A percentile compares a stretch with the other conserved stretches of the same genome.
phyloP scores from a whole-genome alignment of 73 alveolate species.

The Symbiodinium pilosum region DNA sequence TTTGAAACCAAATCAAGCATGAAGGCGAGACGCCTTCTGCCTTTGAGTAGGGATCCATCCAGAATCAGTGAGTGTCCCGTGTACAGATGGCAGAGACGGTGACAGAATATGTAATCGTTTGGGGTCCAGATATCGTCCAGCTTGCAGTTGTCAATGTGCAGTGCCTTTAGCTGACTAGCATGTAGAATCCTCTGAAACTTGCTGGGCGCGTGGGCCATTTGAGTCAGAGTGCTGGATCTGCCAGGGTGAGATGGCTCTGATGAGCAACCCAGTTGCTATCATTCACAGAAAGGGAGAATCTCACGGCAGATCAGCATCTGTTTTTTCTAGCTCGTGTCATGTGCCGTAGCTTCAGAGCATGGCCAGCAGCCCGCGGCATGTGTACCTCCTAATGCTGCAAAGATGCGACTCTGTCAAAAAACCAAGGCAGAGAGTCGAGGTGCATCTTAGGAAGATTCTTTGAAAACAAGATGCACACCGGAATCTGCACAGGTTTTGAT shows the following conservation, averaged over 20 bases:
- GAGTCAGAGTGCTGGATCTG: background rate
- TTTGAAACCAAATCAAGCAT: background rate
- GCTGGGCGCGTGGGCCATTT: background rate
- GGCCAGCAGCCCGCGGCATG: background rate
- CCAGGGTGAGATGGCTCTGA: background rate
- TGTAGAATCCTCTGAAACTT: background rate
- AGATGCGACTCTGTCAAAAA: background rate
- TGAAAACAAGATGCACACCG: background rate
- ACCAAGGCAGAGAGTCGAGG: background rate
- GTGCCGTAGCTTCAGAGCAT: background rate
- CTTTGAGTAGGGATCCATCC: background rate
- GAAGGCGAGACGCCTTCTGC: slow-evolving; percentile 6
- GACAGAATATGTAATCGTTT: too few relatives aligned
- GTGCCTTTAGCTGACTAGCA: too few relatives aligned
- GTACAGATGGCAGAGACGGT: background rate
- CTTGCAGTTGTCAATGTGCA: too few relatives aligned
- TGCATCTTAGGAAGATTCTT: background rate
- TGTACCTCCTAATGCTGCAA: background rate
- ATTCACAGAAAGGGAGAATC: too few relatives aligned
- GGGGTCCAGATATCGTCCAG: too few relatives aligned
- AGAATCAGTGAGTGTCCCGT: background rate
- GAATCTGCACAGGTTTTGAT: background rate
- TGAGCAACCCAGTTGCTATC: too few relatives aligned
- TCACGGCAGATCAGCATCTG: background rate
- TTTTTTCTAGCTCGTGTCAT: background rate